Conservation (phyloP, 1,284 basidiomycete species). For the Moesziomyces antarcticus region DNA sequence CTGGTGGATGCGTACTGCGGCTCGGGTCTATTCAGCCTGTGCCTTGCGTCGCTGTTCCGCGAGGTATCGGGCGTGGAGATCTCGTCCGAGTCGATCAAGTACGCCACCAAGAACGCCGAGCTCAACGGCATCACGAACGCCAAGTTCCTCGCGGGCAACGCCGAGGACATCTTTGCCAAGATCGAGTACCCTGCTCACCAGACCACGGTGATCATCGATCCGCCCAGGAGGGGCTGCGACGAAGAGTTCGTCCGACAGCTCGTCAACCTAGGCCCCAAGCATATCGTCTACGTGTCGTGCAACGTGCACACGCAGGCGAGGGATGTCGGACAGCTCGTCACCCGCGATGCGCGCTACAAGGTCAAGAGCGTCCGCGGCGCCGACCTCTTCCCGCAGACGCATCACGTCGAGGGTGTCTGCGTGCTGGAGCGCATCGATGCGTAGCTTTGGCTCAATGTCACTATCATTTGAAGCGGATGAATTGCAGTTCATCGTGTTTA, state of each 20-base stretch:
- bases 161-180: constrained; percentile 72
- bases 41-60: constrained; percentile 81
- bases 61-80: constrained; percentile 89
- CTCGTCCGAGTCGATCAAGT: constrained; percentile 78
- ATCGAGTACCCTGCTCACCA: constrained; percentile 75
- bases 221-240: constrained; percentile 53
- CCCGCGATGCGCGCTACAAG: constrained; percentile 49
- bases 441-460: background rate
- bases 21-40: constrained; percentile 89
- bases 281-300: constrained; percentile 72
- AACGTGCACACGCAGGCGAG: constrained; percentile 76
- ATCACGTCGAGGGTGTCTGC: constrained; percentile 66
- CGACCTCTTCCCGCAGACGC: constrained; percentile 67
- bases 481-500: no score
- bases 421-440: constrained; percentile 48
- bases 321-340: constrained; percentile 64
- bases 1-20: constrained; percentile 70
- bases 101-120: constrained; percentile 81
- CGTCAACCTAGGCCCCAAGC: constrained; percentile 53
- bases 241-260: constrained; percentile 66
- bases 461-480: no score
- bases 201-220: constrained; percentile 72
- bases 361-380: constrained; percentile 63
- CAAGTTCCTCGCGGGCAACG: constrained; percentile 72
- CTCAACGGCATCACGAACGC: constrained; percentile 74